Conservation (phyloP, 495 filamentous ascomycete genomes). For the Friedmanniomyces simplex region DNA sequence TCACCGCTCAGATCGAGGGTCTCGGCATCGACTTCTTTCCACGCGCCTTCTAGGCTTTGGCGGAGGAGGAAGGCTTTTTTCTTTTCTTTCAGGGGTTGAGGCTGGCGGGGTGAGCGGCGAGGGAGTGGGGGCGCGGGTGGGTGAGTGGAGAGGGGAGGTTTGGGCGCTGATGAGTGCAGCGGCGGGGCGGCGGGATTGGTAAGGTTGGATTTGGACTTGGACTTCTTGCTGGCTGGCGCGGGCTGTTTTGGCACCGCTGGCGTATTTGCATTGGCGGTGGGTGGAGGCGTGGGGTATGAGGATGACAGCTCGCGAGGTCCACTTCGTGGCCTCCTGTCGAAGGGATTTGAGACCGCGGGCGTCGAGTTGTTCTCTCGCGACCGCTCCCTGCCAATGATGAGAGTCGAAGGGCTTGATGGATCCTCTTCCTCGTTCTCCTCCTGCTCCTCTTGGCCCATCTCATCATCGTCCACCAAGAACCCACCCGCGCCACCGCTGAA, state of each 20-base stretch:
- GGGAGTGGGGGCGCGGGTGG: not conserved
- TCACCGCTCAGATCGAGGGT: conserved; percentile 26
- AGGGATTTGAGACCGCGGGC: not conserved
- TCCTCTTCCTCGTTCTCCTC: not conserved
- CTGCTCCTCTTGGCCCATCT: not conserved
- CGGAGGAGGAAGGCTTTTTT: conserved; percentile 25
- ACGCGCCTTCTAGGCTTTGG: conserved; percentile 26
- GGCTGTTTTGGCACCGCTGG: too few species aligned
- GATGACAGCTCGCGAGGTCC: not conserved
- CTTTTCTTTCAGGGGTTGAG: conserved; percentile 17
- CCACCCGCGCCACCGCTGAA: not conserved
- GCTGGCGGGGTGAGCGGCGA: conserved; percentile 20
- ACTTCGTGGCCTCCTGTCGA: not conserved
- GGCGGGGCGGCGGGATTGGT: not conserved
- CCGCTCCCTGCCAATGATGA: not conserved
- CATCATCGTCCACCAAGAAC: not conserved
- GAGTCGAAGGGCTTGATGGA: not conserved
- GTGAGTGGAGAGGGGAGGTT: not conserved
- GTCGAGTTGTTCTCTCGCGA: not conserved
- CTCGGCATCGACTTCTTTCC: conserved; percentile 26
- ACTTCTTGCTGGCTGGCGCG: not conserved
- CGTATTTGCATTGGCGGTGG: not conserved
- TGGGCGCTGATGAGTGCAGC: not conserved
- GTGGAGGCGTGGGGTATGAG: not conserved
- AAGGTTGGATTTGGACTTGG: not conserved